Base-by-base conservation (phyloP, 371 early-diverging fungal genomes). In the Saksenaea oblongispora region DNA sequence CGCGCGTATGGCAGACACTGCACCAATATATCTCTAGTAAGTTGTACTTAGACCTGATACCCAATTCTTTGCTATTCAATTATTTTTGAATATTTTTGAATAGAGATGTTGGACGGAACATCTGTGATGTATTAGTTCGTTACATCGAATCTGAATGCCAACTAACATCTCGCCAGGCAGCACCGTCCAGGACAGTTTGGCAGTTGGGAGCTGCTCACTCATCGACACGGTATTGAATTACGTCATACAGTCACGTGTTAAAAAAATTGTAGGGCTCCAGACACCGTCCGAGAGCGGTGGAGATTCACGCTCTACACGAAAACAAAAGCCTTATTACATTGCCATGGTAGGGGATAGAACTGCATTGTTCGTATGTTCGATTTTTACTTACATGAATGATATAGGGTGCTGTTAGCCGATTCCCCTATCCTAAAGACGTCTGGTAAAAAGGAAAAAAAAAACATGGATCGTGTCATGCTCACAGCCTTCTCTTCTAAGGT, bases 391-490 rank as follows among this genome's bases (percentile, higher is more conserved):
- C 51, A 7, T 22, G 51, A 5, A 47, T 15, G 3, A 57, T 73
- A 57, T 73, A 85, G 88, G 86, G 87, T 54, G 89, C 84, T 67
- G 81, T 84, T 55, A 75, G 80, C 58, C 83, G 79, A 44, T 87
- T 73, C 64, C 84, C 87, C 56, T 85, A 87, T 73, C 88, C 87
- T 62, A 82, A 84, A 71, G 83, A 84, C 72, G 88, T 85, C 63
- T 90, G 90, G 90, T 81, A 75, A 61, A 64, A n/a, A n/a, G n/a
- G 64, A 36, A 24, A 36, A 34, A 27, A 4, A 53, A 28, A 14
- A 35, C 34, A 39, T 54, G 36, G 27, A n/a, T n/a, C 51, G 51
- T 47, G 22, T 17, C 34, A 47, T 34, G 11, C 27, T 15, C 14
- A 13, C 34, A 17, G 47, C 57, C 17, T 9, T 13, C 37, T 17